A percentile compares a stretch with the other conserved stretches of the same genome.
Conservation (phyloP, 371 early-diverging fungal genomes). For the Batkoa obscura region DNA sequence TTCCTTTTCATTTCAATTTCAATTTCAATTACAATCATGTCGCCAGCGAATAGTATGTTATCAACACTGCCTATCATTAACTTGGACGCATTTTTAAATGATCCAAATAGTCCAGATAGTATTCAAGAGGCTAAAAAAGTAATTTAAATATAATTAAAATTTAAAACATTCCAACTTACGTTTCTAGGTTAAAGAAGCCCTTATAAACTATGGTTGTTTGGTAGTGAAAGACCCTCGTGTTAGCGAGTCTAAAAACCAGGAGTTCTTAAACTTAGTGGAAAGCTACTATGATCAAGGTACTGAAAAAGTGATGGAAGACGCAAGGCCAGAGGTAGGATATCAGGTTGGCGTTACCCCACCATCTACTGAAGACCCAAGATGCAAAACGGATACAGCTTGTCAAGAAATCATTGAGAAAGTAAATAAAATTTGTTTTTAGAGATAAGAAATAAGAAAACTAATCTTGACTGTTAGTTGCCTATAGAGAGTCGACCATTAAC, state of each 20-base stretch:
- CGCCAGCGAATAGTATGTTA: too few species aligned
- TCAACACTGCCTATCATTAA: too few species aligned
- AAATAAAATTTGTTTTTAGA: constrained; percentile 3
- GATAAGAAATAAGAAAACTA: neutral
- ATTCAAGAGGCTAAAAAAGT: too few species aligned
- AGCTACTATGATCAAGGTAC: constrained; percentile 37
- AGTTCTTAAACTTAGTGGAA: constrained; percentile 28
- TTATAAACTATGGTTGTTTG: constrained; percentile 37
- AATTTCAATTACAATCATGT: too few species aligned
- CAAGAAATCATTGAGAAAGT: constrained; percentile 22
- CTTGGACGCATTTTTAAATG: too few species aligned
- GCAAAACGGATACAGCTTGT: constrained; percentile 35
- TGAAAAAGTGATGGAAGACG: constrained; percentile 34
- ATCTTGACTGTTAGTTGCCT: constrained; percentile 12
- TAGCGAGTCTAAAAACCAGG: constrained; percentile 13
- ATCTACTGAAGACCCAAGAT: constrained; percentile 37
- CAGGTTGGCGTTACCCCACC: constrained; percentile 49
- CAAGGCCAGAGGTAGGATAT: constrained; percentile 29
- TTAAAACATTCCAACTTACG: too few species aligned
- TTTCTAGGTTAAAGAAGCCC: constrained; percentile 30
- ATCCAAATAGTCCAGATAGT: too few species aligned
- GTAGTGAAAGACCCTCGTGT: constrained; percentile 43
- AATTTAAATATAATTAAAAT: too few species aligned
- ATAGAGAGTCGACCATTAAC: constrained; percentile 17
- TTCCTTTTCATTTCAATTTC: too few species aligned